Conservation (phyloP, 2,329 filamentous ascomycete species). For the Ophiostoma quercus region DNA sequence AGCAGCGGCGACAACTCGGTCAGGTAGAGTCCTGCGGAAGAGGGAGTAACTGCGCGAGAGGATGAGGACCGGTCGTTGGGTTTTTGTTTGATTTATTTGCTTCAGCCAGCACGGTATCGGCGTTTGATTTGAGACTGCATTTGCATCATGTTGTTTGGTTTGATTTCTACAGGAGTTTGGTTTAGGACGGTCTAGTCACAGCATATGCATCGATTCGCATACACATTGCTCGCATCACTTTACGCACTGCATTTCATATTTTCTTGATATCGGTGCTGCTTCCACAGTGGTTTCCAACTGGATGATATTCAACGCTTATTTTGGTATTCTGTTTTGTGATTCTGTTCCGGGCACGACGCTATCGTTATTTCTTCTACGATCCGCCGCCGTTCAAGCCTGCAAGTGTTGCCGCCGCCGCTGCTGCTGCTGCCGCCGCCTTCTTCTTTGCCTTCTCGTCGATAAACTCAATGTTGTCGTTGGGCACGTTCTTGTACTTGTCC, state of each 20-base stretch:
- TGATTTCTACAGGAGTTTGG: background rate
- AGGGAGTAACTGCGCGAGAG: conserved; percentile 37
- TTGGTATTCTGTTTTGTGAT: conserved; percentile 9
- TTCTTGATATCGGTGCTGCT: background rate
- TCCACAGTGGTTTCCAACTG: background rate
- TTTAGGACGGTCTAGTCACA: background rate
- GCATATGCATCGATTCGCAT: background rate
- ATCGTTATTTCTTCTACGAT: background rate
- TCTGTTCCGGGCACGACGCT: background rate
- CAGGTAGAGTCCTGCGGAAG: conserved; percentile 53
- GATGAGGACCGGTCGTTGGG: background rate
- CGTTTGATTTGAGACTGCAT: background rate
- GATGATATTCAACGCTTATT: conserved; percentile 12
- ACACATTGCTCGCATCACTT: background rate
- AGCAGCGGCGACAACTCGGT: conserved; percentile 34
- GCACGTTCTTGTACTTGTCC: conserved; percentile 84
- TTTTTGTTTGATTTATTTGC: conserved; percentile 5
- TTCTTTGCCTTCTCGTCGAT: conserved; percentile 97
- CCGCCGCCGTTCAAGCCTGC: background rate
- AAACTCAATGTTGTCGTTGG: conserved; percentile 90
- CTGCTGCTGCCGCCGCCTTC: conserved; percentile 38
- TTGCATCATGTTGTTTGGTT: background rate
- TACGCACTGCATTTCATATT: background rate
- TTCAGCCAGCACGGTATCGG: background rate
- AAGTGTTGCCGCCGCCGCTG: conserved; percentile 13